phyloP scores from a whole-genome alignment of 2,329 filamentous ascomycete species.

The Cylindrodendrum hubeiense region DNA sequence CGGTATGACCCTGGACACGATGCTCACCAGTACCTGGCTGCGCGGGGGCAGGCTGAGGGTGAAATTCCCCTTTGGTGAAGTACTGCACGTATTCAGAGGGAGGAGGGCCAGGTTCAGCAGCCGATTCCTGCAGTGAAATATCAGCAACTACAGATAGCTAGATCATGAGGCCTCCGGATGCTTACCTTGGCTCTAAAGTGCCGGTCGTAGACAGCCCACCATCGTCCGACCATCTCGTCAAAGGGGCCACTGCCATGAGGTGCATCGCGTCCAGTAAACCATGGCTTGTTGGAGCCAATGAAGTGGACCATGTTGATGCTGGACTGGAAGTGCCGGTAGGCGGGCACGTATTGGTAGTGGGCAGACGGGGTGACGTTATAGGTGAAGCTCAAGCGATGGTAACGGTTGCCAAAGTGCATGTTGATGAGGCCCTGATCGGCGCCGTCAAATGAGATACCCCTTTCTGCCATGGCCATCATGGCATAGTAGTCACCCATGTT shows the following conservation, averaged over 20 bases:
- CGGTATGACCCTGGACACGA: conserved; percentile 39
- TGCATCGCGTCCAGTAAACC: conserved; percentile 74
- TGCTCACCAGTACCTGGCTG: conserved; percentile 41
- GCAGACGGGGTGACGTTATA: conserved; percentile 98
- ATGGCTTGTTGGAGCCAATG: conserved; percentile 92
- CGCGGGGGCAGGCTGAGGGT: conserved; percentile 31
- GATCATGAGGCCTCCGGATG: conserved; percentile 20
- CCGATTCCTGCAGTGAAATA: conserved; percentile 31
- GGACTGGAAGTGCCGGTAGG: conserved; percentile 92
- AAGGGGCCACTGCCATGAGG: conserved; percentile 73
- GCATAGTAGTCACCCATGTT: conserved; percentile 90
- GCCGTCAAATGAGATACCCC: conserved; percentile 94
- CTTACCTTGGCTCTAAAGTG: conserved; percentile 76
- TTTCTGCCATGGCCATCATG: conserved; percentile 83
- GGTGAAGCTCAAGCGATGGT: conserved; percentile 90
- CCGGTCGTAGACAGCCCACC: conserved; percentile 95
- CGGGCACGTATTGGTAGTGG: conserved; percentile 97
- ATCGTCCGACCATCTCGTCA: conserved; percentile 85
- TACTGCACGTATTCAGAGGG: conserved; percentile 60
- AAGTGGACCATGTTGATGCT: conserved; percentile 94
- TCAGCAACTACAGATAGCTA: conserved; percentile 17
- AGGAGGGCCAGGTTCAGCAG: conserved; percentile 23
- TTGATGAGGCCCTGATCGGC: conserved; percentile 97
- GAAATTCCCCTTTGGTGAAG: conserved; percentile 67
- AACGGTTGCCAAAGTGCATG: conserved; percentile 88